phyloP scores from a whole-genome alignment of 2,329 filamentous ascomycete species.

The Fusarium multiceps region DNA sequence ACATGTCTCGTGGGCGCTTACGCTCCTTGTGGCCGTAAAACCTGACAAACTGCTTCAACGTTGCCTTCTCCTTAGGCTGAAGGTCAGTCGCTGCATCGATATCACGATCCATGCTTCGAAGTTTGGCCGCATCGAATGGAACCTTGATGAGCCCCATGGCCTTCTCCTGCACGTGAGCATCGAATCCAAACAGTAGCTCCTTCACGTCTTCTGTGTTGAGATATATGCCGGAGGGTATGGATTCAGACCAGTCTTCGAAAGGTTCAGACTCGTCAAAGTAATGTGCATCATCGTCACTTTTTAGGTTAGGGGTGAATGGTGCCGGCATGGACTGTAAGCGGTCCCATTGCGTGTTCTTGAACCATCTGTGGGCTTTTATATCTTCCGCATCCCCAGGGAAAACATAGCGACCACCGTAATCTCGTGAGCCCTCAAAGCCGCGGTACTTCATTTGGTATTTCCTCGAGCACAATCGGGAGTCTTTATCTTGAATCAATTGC shows the following conservation, averaged over 20 bases:
- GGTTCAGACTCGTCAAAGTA: conserved; percentile 90
- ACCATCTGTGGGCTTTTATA: conserved; percentile 91
- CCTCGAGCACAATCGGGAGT: conserved; percentile 79
- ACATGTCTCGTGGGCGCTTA: conserved; percentile 84
- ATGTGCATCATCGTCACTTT: conserved; percentile 76
- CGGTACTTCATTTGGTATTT: conserved; percentile 77
- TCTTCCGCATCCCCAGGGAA: conserved; percentile 87
- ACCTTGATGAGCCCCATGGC: conserved; percentile 59
- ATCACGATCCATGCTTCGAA: conserved; percentile 62
- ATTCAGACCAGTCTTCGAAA: conserved; percentile 71
- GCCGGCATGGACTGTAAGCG: conserved; percentile 76
- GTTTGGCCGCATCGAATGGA: conserved; percentile 61
- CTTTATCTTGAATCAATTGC: conserved; percentile 77
- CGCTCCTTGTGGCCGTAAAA: conserved; percentile 72
- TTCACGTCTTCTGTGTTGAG: conserved; percentile 49
- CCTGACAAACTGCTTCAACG: conserved; percentile 63
- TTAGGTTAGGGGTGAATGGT: conserved; percentile 82
- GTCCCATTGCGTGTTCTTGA: conserved; percentile 82
- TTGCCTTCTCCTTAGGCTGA: conserved; percentile 52
- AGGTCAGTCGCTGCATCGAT: conserved; percentile 56
- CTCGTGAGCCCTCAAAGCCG: conserved; percentile 36
- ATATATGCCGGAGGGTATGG: conserved; percentile 52
- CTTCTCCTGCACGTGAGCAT: conserved; percentile 55
- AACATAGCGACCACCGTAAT: conserved; percentile 68
- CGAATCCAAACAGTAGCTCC: conserved; percentile 53